phyloP scores from a whole-genome alignment of 1,139 yeast genomes.

The Yamadazyma aaseri region DNA sequence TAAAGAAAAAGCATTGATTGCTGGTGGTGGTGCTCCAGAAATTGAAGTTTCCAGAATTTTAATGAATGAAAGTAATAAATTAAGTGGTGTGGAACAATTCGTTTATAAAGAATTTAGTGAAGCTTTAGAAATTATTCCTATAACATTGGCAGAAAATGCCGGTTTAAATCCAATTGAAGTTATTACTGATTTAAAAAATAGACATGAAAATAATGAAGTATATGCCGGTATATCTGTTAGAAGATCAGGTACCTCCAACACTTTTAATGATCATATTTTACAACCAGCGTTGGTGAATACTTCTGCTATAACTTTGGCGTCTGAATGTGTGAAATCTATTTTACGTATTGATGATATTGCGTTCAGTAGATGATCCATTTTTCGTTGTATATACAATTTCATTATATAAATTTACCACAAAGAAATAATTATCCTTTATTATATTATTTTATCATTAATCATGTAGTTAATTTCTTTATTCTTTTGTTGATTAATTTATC shows the following conservation, averaged over 20 bases:
- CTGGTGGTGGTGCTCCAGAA: conserved; percentile 99
- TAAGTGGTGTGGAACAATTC: conserved; percentile 90
- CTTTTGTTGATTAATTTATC: conserved; percentile 46
- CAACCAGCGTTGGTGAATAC: conserved; percentile 96
- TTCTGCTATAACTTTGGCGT: conserved; percentile 89
- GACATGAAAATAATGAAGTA: conserved; percentile 86
- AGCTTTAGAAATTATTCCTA: conserved; percentile 94
- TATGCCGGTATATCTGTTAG: conserved; percentile 96
- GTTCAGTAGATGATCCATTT: conserved; percentile 30
- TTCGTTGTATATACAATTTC: no score
- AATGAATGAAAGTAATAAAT: conserved; percentile 70
- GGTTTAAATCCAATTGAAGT: conserved; percentile 94
- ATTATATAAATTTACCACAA: no score
- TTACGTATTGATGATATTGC: conserved; percentile 96
- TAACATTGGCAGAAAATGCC: conserved; percentile 96
- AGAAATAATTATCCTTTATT: no score
- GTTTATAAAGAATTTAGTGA: conserved; percentile 95
- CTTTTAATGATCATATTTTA: conserved; percentile 88
- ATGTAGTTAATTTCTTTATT: conserved; percentile 19
- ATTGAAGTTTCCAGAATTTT: conserved; percentile 85
- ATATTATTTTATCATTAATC: not conserved
- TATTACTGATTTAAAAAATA: conserved; percentile 89
- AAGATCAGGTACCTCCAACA: conserved; percentile 90
- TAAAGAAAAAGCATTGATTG: conserved; percentile 89
- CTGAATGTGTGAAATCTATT: conserved; percentile 94